Conservation (phyloP, 2,329 filamentous ascomycete genomes). For the Fusarium acutatum region DNA sequence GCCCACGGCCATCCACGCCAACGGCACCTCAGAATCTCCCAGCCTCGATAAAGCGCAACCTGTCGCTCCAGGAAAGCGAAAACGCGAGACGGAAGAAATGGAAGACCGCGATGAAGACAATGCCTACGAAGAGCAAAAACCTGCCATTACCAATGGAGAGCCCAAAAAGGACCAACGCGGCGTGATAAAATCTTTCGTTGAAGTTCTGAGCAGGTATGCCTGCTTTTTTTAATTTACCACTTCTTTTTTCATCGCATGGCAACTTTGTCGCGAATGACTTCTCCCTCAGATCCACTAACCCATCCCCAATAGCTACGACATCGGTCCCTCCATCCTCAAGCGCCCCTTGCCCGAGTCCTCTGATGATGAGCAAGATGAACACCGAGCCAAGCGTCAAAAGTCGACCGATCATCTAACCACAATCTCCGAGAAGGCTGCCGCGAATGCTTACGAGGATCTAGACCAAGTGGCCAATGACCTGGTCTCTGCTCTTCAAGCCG, state of each 20-base stretch:
- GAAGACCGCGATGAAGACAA: conserved; percentile 49
- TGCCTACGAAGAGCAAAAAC: conserved; percentile 42
- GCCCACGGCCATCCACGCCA: conserved; percentile 49
- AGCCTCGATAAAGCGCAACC: conserved; percentile 45
- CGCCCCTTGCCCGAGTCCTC: conserved; percentile 58
- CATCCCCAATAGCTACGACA: conserved; percentile 59
- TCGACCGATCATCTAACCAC: conserved; percentile 57
- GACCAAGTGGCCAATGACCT: conserved; percentile 72
- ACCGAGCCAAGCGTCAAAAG: conserved; percentile 68
- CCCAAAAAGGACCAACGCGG: conserved; percentile 45
- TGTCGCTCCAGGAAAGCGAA: conserved; percentile 61
- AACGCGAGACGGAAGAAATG: conserved; percentile 59
- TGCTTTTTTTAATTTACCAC: conserved; percentile 12
- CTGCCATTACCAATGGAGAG: conserved; percentile 37
- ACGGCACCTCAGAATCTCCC: conserved; percentile 53
- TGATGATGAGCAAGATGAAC: conserved; percentile 57
- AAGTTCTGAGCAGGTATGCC: conserved; percentile 51
- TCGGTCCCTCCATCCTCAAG: conserved; percentile 63
- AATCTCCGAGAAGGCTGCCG: conserved; percentile 63
- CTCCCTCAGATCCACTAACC: conserved; percentile 41
- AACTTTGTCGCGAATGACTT: conserved; percentile 18
- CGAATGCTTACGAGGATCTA: conserved; percentile 64
- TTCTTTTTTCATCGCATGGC: conserved; percentile 11
- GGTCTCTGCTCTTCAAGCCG: conserved; percentile 56
- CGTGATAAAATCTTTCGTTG: conserved; percentile 50